phyloP scores from a whole-genome alignment of 345 rosid genomes.

The Populus davidiana region DNA sequence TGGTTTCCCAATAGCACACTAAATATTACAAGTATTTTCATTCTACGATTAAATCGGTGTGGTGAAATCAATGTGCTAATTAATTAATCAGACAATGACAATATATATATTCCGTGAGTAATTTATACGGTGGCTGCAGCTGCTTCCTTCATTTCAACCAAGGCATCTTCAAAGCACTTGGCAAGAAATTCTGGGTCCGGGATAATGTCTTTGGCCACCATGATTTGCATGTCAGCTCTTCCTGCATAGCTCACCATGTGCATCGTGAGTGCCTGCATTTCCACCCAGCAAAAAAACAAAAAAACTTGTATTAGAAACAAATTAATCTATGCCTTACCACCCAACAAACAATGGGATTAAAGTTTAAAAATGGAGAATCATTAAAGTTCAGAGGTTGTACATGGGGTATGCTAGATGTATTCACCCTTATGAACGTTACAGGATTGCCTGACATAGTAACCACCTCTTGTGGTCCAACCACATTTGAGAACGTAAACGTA shows the following conservation, averaged over 20 bases:
- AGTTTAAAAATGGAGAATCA: neutral
- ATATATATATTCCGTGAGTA: neutral
- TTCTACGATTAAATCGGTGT: neutral
- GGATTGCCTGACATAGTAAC: constrained; percentile 46
- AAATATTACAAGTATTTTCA: too few species aligned
- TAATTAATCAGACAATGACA: neutral
- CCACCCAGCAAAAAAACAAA: neutral
- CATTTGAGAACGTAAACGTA: constrained; percentile 50
- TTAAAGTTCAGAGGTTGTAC: constrained; percentile 22
- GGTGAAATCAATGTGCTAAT: neutral
- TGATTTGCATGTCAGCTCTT: constrained; percentile 53
- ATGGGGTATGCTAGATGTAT: constrained; percentile 43
- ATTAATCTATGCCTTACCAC: neutral
- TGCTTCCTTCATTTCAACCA: constrained; percentile 55
- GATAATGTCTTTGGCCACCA: constrained; percentile 62
- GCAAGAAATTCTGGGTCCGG: constrained; percentile 64
- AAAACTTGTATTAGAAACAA: neutral
- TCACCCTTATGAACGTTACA: constrained; percentile 37
- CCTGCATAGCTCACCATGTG: constrained; percentile 70
- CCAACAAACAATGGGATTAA: neutral
- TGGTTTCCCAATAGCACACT: too few species aligned
- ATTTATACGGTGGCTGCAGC: constrained; percentile 12
- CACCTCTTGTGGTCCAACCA: constrained; percentile 53
- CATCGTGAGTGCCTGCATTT: constrained; percentile 52
- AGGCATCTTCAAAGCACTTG: constrained; percentile 51